Percentiles rank a stretch among this genome's conserved stretches.
phyloP scores from a whole-genome alignment of 192 early-diverging fungal genomes.

The Globomyces pollinis-pini region DNA sequence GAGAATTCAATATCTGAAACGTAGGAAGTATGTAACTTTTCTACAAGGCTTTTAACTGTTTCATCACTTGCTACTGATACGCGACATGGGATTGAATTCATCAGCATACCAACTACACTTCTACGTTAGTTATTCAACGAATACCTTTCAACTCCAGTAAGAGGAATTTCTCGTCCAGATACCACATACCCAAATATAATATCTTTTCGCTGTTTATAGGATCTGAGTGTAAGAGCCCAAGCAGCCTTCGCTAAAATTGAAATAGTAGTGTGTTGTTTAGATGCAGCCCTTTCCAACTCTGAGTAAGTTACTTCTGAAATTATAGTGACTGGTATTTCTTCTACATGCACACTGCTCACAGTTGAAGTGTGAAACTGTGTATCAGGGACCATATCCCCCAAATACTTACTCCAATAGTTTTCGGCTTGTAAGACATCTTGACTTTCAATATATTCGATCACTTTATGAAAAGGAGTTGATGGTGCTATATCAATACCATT shows the following conservation, averaged over 20 bases:
- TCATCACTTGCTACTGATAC: neutral
- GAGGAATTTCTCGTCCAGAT: neutral
- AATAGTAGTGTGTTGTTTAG: neutral
- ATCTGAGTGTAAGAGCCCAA: neutral
- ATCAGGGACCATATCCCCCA: neutral
- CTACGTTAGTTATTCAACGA: neutral
- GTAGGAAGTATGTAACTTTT: neutral
- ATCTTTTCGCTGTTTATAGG: neutral
- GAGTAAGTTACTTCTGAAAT: neutral
- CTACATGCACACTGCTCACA: neutral
- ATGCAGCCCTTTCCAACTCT: neutral
- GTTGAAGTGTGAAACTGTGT: neutral
- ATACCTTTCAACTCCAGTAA: neutral
- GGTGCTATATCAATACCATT: neutral
- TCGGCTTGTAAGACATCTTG: neutral
- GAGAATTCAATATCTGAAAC: neutral
- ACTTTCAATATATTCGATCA: neutral
- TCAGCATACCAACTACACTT: neutral
- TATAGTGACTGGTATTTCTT: neutral
- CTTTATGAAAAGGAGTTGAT: neutral
- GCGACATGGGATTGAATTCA: neutral
- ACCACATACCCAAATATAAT: neutral
- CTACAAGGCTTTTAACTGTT: neutral
- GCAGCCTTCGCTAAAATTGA: slow-evolving; percentile 5
- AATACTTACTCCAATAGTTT: neutral